Percentiles rank a stretch among this genome's conserved stretches.
Conservation (phyloP, 805 yeast species). For the Candida pini region DNA sequence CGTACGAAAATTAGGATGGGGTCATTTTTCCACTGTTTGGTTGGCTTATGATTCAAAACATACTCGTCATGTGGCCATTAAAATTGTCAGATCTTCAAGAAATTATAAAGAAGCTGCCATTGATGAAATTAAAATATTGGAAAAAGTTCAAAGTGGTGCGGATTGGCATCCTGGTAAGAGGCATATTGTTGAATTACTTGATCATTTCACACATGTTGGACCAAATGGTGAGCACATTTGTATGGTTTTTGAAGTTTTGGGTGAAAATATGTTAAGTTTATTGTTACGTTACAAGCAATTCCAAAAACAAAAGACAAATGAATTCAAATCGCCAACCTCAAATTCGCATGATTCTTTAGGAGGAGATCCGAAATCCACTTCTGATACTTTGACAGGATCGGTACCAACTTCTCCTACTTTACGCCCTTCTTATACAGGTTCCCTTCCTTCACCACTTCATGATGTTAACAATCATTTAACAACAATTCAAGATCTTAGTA, state of each 20-base stretch:
- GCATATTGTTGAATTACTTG: slow-evolving; percentile 48
- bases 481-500: slow-evolving; percentile 29
- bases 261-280: slow-evolving; percentile 51
- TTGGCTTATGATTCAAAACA: slow-evolving; percentile 38
- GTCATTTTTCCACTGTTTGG: slow-evolving; percentile 73
- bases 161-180: slow-evolving; percentile 43
- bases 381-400: background rate
- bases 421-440: background rate
- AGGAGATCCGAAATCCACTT: background rate
- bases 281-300: slow-evolving; percentile 41
- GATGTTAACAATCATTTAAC: slow-evolving; percentile 17
- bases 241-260: slow-evolving; percentile 62
- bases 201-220: slow-evolving; percentile 51
- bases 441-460: background rate
- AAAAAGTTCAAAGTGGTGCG: slow-evolving; percentile 26
- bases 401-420: slow-evolving; percentile 4
- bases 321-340: slow-evolving; percentile 16
- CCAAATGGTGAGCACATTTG: slow-evolving; percentile 62
- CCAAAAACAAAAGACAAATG: slow-evolving; percentile 26
- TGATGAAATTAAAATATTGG: slow-evolving; percentile 53
- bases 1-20: slow-evolving; percentile 62
- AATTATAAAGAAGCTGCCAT: slow-evolving; percentile 58
- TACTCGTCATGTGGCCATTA: slow-evolving; percentile 52
- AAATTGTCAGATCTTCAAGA: slow-evolving; percentile 50
- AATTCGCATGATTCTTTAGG: slow-evolving; percentile 8